These are phyloP conservation scores for Cyclotella cryptica DNA, from an alignment of 108 stramenopile species.

Conservation along the genomic window DNA sequence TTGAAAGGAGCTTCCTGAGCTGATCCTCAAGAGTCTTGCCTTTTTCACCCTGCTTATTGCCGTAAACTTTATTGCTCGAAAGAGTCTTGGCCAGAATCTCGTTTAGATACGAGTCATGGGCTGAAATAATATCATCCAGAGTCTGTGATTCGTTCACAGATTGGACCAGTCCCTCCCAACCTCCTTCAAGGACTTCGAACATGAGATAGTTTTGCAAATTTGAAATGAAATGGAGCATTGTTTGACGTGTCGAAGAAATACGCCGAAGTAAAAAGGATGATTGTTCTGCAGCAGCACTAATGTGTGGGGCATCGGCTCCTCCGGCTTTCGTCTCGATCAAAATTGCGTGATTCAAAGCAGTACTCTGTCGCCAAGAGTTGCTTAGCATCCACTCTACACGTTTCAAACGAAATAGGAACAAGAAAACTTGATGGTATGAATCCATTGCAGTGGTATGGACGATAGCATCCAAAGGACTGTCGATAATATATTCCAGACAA, in stretches of 20 bases:
- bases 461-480: slow-evolving; percentile 88
- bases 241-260: slow-evolving; percentile 89
- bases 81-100: slow-evolving; percentile 85
- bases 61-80: slow-evolving; percentile 51
- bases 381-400: slow-evolving; percentile 94
- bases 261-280: slow-evolving; percentile 82
- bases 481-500: slow-evolving; percentile 89
- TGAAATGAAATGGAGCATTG: slow-evolving; percentile 95
- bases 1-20: slow-evolving; percentile 62
- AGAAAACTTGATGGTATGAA: slow-evolving; percentile 87
- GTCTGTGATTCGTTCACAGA: slow-evolving; percentile 72
- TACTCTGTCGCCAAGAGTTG: slow-evolving; percentile 92
- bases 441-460: slow-evolving; percentile 75
- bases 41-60: slow-evolving; percentile 17
- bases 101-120: slow-evolving; percentile 91
- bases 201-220: slow-evolving; percentile 97
- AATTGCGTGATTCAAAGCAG: slow-evolving; percentile 88
- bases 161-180: slow-evolving; percentile 84
- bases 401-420: slow-evolving; percentile 92
- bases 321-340: slow-evolving; percentile 53
- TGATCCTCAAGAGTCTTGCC: slow-evolving; percentile 55
- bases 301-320: slow-evolving; percentile 50
- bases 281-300: slow-evolving; percentile 56
- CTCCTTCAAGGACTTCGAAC: slow-evolving; percentile 98
- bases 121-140: slow-evolving; percentile 91